A percentile compares a stretch with the other conserved stretches of the same genome.
Evolutionary conservation across 768 basidiomycete genomes (phyloP).

Genomic region (Calocybe gangraenosa): DNA sequence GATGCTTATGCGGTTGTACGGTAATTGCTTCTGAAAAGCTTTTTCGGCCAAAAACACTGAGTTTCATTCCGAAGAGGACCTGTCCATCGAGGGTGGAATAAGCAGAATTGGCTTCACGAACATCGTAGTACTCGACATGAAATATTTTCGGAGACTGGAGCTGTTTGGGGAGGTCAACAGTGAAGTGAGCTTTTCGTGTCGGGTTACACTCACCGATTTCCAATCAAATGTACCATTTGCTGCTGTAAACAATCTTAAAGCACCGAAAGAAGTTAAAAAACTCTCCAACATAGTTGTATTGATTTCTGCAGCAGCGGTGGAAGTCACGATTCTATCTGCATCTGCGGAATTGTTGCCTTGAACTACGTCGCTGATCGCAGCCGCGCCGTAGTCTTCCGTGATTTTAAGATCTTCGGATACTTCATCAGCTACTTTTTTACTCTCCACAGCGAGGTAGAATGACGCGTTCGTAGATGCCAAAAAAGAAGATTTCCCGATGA

Average conservation of each 20-base stretch:
- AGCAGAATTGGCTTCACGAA: constrained; percentile 52
- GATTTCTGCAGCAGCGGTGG: constrained; percentile 9
- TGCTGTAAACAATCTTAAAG: constrained; percentile 25
- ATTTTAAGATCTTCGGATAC: constrained; percentile 10
- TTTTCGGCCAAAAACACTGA: constrained; percentile 36
- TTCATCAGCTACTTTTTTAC: constrained; percentile 16
- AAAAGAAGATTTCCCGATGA: constrained; percentile 49
- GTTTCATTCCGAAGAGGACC: constrained; percentile 46
- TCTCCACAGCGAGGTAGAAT: constrained; percentile 45
- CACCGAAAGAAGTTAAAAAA: constrained; percentile 32
- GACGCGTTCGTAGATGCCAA: constrained; percentile 48
- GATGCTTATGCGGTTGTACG: constrained; percentile 3
- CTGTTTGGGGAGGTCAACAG: too few species aligned
- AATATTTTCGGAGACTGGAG: constrained; percentile 30
- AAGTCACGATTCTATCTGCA: background rate
- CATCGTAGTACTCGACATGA: constrained; percentile 65
- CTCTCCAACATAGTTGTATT: constrained; percentile 26
- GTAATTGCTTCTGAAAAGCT: constrained; percentile 5
- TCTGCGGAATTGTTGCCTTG: too few species aligned
- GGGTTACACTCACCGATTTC: constrained; percentile 19
- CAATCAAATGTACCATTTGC: constrained; percentile 15
- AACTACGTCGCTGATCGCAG: constrained; percentile 3
- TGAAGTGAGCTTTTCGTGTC: background rate
- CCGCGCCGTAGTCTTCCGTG: constrained; percentile 6
- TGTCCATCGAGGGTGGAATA: constrained; percentile 45